Evolutionary conservation across 768 basidiomycete genomes (phyloP), one percentile per base, ranked within the genome.

Genomic region (Mycena pura): DNA sequence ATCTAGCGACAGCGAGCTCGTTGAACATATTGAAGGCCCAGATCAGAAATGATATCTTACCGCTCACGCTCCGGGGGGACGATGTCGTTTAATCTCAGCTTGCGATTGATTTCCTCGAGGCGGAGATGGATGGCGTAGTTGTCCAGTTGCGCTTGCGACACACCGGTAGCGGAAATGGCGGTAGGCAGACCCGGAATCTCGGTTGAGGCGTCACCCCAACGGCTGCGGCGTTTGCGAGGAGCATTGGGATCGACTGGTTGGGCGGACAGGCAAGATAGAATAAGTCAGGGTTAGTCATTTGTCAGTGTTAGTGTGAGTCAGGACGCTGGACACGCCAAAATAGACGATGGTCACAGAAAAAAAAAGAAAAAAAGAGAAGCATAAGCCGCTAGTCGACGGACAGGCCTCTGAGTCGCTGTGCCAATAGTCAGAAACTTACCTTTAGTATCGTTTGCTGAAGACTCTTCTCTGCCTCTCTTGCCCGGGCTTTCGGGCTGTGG

Each of bases 81-180:
- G 69, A 93, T 95, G 70, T 99, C 95, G 64, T 97, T 97, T 63
- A 95, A 77, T 62, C 96, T 81, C 24, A 99, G 82, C 76, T 98
- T 97, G 68, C 94, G 86, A 72, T 96, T 96, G 72, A 99, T 98
- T 79, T 99, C 97, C 77, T 99, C 97, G 47, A 99, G 81, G 52
- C 97, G 86, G 46, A 99, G 82, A 72, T 97, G 95, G 54, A 96
- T 94, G 31, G 97, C 96, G 76, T 99, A 99, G 71, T 95, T 96
- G 77, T 99, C 96, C 53, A 99, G 89, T 75, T 99, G 96, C 51
- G 90, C 89, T 72, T 95, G 94, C 22, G 95, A 95, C 51, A 99
- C 95, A 62, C 96, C 95, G 44, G 91, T 89, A 41, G 92, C 91
- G 66, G 89, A 91, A 65, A 99, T 96, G 44, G 95, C 95, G 41